phyloP scores from a whole-genome alignment of 176 grass and related monocot genomes.

The Juncus inflexus region DNA sequence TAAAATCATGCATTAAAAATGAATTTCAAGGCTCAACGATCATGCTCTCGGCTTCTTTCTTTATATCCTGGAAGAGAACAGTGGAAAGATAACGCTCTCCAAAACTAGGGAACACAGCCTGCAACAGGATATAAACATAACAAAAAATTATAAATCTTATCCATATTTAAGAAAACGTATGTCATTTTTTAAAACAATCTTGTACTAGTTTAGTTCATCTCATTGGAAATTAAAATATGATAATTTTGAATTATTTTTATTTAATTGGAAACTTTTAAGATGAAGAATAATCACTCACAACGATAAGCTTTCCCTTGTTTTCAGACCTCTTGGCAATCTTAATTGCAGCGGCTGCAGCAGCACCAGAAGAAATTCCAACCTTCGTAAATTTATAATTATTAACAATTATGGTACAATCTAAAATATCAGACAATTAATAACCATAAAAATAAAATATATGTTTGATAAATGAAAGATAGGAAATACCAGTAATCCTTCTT shows the following conservation, averaged over 20 bases:
- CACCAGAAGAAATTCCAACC: constrained; percentile 93
- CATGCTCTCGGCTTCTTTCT: constrained; percentile 35
- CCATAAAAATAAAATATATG: not conserved
- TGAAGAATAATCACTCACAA: constrained; percentile 50
- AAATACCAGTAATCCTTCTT: constrained; percentile 79
- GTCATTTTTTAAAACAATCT: no score
- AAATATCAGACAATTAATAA: not conserved
- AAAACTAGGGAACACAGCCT: constrained; percentile 41
- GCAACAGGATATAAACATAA: not conserved
- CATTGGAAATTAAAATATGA: no score
- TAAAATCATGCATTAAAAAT: not conserved
- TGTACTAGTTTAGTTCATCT: no score
- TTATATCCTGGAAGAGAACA: constrained; percentile 29
- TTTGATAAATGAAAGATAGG: no score
- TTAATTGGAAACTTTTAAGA: not conserved
- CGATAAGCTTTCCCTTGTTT: constrained; percentile 79
- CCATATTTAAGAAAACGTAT: no score
- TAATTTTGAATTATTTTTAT: no score
- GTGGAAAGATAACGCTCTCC: constrained; percentile 40
- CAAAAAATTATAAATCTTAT: no score
- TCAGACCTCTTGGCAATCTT: constrained; percentile 65
- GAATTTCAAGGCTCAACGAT: constrained; percentile 26
- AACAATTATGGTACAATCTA: not conserved
- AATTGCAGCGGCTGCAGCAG: constrained; percentile 63
- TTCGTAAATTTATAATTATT: constrained; percentile 16